Base-by-base conservation (phyloP, 345 rosid genomes). In the Corymbia maculata region DNA sequence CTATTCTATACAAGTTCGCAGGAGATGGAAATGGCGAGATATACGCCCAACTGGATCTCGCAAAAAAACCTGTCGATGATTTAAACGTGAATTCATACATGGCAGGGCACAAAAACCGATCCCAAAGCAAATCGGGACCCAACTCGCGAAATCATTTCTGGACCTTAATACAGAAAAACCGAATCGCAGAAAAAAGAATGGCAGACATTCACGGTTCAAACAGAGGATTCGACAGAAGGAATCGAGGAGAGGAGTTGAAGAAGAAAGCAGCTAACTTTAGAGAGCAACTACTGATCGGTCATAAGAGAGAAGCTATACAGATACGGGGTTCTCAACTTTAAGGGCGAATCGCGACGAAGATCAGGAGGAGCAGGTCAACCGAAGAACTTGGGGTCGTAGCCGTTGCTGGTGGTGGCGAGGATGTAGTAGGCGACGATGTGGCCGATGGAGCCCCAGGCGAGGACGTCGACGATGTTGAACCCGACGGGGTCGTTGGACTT, bases 401-500 rank as follows among this genome's bases (percentile, higher is more conserved):
- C 99, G 89, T 97, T 98, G 96, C 98, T 95, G 59, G 97, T 91
- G 89, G 99, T 98, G 57, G 99, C 99, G 92, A 98, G 92, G 94
- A 98, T 94, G 92, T 98, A 98, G 90, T 98, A 98, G 87, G 99
- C 99, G 82, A 95, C 98, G 59, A 98, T 95, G 91, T 98, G 99
- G 84, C 99, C 99, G 53, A 98, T 96, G 79, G 99, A 97, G 5
- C 99, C 99, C 99, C 99, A 98, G 55, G 99, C 97, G 91, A 98
- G 98, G 53, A 98, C 99, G 91, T 98, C 99, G 42, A 98, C 98
- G 64, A 98, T 93, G 92, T 98, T 98, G 90, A 98, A 98, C 5
- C 99, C 99, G 55, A 98, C 95, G 0, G 99, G 99, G 90, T 98
- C 99, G 36, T 98, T 98, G 50, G 99, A 98, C 88, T 97, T 97